These are phyloP conservation scores for Metarhizium robertsii DNA, from an alignment of 2,329 filamentous ascomycete species.

Conservation along the genomic window DNA sequence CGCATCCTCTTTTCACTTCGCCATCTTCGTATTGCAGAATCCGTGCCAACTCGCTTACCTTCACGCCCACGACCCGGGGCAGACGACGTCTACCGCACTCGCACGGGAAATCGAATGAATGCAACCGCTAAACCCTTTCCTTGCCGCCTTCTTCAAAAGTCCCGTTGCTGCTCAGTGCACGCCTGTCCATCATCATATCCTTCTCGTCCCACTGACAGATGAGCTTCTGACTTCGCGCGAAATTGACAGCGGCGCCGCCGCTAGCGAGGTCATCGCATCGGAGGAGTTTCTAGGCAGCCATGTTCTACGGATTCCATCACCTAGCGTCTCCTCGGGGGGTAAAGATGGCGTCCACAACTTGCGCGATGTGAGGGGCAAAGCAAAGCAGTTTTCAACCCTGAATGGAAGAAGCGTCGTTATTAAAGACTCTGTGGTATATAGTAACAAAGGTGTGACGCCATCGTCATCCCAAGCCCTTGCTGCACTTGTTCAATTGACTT, in stretches of 20 bases:
- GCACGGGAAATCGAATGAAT: constrained; percentile 43
- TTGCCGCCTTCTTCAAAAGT: constrained; percentile 98
- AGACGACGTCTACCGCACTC: constrained; percentile 18
- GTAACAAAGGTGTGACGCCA: constrained; percentile 71
- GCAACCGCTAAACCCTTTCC: constrained; percentile 98
- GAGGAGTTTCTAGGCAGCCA: constrained; percentile 97
- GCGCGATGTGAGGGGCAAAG: constrained; percentile 83
- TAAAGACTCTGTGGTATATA: constrained; percentile 88
- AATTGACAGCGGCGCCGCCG: constrained; percentile 67
- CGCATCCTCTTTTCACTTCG: neutral
- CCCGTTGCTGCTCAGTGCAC: constrained; percentile 84
- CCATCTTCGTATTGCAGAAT: neutral
- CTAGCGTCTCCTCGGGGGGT: constrained; percentile 36
- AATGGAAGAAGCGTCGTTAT: constrained; percentile 91
- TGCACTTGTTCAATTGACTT: neutral
- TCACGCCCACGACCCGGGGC: constrained; percentile 14
- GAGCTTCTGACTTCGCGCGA: constrained; percentile 82
- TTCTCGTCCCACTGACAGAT: constrained; percentile 90
- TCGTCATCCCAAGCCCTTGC: too few species aligned
- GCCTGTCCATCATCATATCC: constrained; percentile 82
- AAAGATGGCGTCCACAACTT: constrained; percentile 54
- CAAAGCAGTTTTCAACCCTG: constrained; percentile 85
- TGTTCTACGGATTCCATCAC: constrained; percentile 73
- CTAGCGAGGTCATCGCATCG: constrained; percentile 72
- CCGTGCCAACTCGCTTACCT: neutral